Conservation (phyloP, 1,284 basidiomycete species). For the Butyriboletus appendiculatus region DNA sequence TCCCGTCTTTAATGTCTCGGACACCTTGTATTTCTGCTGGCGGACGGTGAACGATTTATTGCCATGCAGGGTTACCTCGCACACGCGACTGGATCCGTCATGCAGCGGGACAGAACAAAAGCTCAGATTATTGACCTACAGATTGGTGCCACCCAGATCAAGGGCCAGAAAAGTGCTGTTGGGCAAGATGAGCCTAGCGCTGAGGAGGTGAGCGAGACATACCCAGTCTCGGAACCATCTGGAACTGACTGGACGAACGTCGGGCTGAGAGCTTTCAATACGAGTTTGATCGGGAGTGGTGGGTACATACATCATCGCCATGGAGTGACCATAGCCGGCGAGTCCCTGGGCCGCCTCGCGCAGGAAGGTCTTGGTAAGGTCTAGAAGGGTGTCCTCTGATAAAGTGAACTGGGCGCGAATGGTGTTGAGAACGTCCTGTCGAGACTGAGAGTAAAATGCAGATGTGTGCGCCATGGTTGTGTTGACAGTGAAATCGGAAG, state of each 20-base stretch:
- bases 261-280: conserved; percentile 51
- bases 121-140: conserved; percentile 52
- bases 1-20: conserved; percentile 87
- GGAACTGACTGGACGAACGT: conserved; percentile 91
- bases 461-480: conserved; percentile 21
- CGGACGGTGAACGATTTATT: conserved; percentile 86
- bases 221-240: conserved; percentile 90
- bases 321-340: conserved; percentile 67
- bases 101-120: neutral
- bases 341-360: conserved; percentile 77
- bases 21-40: conserved; percentile 94
- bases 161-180: conserved; percentile 85
- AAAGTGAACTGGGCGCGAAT: conserved; percentile 75
- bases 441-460: conserved; percentile 11
- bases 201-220: conserved; percentile 36
- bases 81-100: conserved; percentile 72
- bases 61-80: conserved; percentile 89
- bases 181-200: conserved; percentile 1
- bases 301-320: conserved; percentile 82
- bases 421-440: conserved; percentile 39
- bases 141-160: conserved; percentile 93
- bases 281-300: neutral
- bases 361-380: conserved; percentile 79
- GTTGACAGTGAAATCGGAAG: neutral
- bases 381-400: conserved; percentile 56